Evolutionary conservation across 768 basidiomycete genomes (phyloP).

Genomic region (Suillus weaverae): DNA sequence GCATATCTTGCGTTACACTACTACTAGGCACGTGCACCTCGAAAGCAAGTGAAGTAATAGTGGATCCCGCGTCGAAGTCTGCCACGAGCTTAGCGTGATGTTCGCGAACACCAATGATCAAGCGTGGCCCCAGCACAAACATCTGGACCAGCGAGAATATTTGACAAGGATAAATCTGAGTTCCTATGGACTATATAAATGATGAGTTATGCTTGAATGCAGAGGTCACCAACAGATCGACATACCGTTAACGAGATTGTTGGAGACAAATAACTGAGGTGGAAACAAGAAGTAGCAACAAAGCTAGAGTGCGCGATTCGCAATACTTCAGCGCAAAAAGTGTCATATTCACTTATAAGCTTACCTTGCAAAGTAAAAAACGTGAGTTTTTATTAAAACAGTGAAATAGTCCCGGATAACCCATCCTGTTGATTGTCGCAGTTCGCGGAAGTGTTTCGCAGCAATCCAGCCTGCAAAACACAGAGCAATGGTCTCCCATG

Average conservation of each 20-base stretch:
- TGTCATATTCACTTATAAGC: background rate
- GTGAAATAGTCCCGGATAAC: background rate
- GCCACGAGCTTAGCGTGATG: background rate
- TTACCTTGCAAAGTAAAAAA: conserved; percentile 2
- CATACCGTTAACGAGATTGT: background rate
- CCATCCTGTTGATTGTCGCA: background rate
- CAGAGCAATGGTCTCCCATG: background rate
- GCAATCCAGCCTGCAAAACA: background rate
- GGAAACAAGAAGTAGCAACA: background rate
- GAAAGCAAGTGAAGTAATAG: background rate
- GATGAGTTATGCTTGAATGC: background rate
- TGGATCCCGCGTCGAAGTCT: background rate
- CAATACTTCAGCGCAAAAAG: background rate
- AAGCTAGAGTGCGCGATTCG: background rate
- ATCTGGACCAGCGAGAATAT: background rate
- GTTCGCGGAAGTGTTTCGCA: too few species aligned
- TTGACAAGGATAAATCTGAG: background rate
- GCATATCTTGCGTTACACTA: background rate
- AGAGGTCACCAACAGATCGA: background rate
- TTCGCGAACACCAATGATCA: background rate
- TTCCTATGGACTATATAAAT: background rate
- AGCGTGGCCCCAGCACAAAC: background rate
- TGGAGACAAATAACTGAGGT: background rate
- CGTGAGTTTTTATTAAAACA: background rate
- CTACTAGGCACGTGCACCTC: background rate